phyloP scores from a whole-genome alignment of 805 yeast genomes.

The Candida sphagnicola region DNA sequence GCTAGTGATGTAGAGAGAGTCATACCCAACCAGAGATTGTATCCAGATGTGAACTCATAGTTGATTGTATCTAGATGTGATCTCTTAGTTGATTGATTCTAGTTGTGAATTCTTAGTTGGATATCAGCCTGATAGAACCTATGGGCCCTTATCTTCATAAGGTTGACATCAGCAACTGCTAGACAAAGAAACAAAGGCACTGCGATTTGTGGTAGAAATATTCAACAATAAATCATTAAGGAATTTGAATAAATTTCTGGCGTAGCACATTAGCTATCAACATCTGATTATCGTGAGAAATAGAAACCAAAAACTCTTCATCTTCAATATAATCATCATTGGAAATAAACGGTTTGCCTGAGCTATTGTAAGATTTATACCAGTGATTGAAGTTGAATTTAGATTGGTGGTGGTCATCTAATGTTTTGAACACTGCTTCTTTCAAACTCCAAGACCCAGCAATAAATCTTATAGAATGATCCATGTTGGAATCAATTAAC shows the following conservation, averaged over 20 bases:
- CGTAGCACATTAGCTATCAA: constrained; percentile 56
- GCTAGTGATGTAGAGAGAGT: too few species aligned
- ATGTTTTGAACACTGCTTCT: constrained; percentile 67
- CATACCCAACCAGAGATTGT: too few species aligned
- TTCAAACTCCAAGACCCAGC: constrained; percentile 69
- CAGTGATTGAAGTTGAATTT: constrained; percentile 55
- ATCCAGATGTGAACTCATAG: too few species aligned
- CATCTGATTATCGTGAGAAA: constrained; percentile 65
- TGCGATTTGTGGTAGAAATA: too few species aligned
- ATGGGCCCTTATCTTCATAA: too few species aligned
- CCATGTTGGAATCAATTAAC: constrained; percentile 13
- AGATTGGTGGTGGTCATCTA: constrained; percentile 47
- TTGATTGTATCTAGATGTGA: too few species aligned
- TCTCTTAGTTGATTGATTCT: too few species aligned
- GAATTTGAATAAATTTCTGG: constrained; percentile 13
- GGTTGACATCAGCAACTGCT: too few species aligned
- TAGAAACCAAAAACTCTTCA: constrained; percentile 50
- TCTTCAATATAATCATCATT: constrained; percentile 23
- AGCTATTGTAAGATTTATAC: constrained; percentile 41
- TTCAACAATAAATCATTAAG: too few species aligned
- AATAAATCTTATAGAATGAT: constrained; percentile 30
- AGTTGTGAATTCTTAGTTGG: too few species aligned
- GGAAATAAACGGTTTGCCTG: constrained; percentile 44
- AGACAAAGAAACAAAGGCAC: too few species aligned
- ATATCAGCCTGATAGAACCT: too few species aligned